phyloP scores from a whole-genome alignment of 306 rosid species.

The Fragaria nilgerrensis region DNA sequence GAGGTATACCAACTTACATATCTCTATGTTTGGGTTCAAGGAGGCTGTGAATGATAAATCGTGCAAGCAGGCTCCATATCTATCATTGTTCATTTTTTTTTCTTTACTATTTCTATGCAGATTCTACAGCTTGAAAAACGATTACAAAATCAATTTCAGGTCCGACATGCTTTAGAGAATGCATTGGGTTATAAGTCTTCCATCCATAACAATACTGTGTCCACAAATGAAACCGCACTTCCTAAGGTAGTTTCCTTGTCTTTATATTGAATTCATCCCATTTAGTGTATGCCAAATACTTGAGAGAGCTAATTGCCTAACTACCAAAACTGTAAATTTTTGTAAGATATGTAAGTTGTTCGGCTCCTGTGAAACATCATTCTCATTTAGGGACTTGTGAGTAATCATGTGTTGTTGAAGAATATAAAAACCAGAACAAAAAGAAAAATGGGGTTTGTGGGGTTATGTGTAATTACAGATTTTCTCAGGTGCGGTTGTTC shows the following conservation, averaged over 20 bases:
- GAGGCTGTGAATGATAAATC: background rate
- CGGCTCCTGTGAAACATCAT: background rate
- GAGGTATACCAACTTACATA: conserved; percentile 49
- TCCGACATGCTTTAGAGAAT: conserved; percentile 72
- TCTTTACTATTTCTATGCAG: conserved; percentile 38
- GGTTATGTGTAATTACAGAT: background rate
- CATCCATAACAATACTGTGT: conserved; percentile 38
- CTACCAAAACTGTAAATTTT: background rate
- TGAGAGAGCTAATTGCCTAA: background rate
- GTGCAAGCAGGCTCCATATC: background rate
- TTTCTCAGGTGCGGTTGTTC: too few species aligned
- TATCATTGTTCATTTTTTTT: background rate
- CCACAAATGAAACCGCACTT: conserved; percentile 39
- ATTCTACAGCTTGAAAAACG: conserved; percentile 83
- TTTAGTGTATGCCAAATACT: background rate
- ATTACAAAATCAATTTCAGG: conserved; percentile 76
- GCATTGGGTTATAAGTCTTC: conserved; percentile 67
- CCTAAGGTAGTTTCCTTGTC: conserved; percentile 61
- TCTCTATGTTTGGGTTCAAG: background rate
- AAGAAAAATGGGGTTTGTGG: background rate
- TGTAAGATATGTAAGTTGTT: background rate
- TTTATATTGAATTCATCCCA: background rate
- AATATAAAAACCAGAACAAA: background rate
- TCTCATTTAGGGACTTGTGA: too few species aligned
- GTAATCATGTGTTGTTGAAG: background rate